These are phyloP conservation scores for Plasmopara viticola DNA, from an alignment of 352 stramenopile species.

Conservation along the genomic window DNA sequence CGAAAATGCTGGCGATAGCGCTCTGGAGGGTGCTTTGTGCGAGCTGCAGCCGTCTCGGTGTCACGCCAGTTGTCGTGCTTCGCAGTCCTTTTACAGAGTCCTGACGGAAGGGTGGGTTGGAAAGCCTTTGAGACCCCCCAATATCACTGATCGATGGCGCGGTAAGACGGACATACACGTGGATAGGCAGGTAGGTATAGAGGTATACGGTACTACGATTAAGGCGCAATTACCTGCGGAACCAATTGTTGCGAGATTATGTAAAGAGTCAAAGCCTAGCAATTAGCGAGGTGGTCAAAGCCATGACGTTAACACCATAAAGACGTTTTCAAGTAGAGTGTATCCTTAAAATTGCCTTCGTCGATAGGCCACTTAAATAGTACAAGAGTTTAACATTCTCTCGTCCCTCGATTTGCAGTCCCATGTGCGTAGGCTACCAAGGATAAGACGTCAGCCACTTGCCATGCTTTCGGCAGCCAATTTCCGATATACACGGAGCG, in stretches of 20 bases:
- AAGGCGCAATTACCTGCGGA: too few relatives aligned
- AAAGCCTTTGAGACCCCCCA: slow-evolving; percentile 5
- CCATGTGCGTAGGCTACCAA: too few relatives aligned
- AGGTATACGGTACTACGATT: too few relatives aligned
- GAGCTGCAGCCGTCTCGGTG: slow-evolving; percentile 5
- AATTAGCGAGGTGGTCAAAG: too few relatives aligned
- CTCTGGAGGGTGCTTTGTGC: background rate
- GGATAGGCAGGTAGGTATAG: slow-evolving; percentile 1
- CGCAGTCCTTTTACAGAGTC: background rate
- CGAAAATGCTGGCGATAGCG: slow-evolving; percentile 8
- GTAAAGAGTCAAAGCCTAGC: too few relatives aligned
- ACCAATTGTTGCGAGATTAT: too few relatives aligned
- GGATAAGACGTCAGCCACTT: too few relatives aligned
- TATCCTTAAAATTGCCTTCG: background rate
- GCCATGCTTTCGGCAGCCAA: too few relatives aligned
- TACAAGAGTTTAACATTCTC: slow-evolving; percentile 20
- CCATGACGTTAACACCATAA: too few relatives aligned
- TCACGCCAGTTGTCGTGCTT: slow-evolving; percentile 5
- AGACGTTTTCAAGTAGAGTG: too few relatives aligned
- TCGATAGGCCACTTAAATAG: slow-evolving; percentile 3
- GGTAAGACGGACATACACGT: background rate
- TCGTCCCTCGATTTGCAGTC: slow-evolving; percentile 6
- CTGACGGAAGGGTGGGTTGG: slow-evolving; percentile 11
- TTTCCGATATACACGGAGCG: background rate
- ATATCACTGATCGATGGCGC: slow-evolving; percentile 1